These are phyloP conservation scores for Yamadazyma sp. DNA, from an alignment of 1,139 yeast species.

Conservation along the genomic window DNA sequence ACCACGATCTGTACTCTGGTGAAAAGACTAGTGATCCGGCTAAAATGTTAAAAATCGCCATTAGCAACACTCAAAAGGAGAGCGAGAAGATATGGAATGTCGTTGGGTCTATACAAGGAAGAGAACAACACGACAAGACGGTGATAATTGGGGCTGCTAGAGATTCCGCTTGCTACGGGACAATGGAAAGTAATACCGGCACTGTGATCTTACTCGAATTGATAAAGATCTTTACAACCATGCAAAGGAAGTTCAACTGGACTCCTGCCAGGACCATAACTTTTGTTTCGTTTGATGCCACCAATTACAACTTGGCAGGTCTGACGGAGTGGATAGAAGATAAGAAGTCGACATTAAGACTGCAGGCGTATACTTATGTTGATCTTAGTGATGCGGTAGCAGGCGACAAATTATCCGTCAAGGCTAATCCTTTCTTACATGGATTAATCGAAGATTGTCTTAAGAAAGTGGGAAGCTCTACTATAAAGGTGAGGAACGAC, in stretches of 20 bases:
- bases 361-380: constrained; percentile 70
- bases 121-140: constrained; percentile 75
- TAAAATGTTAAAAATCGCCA: constrained; percentile 32
- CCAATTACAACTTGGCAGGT: constrained; percentile 82
- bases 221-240: constrained; percentile 65
- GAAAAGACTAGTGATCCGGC: constrained; percentile 26
- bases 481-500: constrained; percentile 8
- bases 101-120: constrained; percentile 73
- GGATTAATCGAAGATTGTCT: constrained; percentile 43
- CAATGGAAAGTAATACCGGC: constrained; percentile 73
- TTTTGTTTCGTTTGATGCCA: constrained; percentile 85
- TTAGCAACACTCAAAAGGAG: constrained; percentile 52
- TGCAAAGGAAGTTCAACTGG: constrained; percentile 73
- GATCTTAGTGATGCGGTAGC: constrained; percentile 76
- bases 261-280: constrained; percentile 78
- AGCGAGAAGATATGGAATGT: constrained; percentile 78
- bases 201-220: constrained; percentile 72
- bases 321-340: constrained; percentile 76
- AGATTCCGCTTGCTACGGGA: constrained; percentile 78
- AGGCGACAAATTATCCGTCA: constrained; percentile 57
- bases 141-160: constrained; percentile 82
- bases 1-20: constrained; percentile 30
- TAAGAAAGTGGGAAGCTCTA: constrained; percentile 26
- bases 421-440: constrained; percentile 68
- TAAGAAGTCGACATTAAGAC: constrained; percentile 49